Evolutionary conservation across 148 eudicot species (phyloP).

Genomic region (Chenopodium suecicum): DNA sequence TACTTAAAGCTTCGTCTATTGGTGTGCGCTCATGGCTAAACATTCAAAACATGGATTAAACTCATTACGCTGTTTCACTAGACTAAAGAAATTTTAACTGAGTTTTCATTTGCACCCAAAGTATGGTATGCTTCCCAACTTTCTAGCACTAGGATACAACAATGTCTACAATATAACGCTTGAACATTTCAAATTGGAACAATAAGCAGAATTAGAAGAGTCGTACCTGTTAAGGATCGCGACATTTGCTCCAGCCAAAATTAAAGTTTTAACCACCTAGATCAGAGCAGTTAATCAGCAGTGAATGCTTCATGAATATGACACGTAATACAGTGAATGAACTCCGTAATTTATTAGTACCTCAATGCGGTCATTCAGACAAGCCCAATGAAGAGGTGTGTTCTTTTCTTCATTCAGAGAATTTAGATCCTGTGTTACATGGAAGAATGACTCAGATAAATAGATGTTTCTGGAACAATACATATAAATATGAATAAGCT

Average conservation of each 20-base stretch:
- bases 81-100: background rate
- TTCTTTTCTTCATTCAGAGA: conserved; percentile 67
- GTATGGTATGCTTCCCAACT: background rate
- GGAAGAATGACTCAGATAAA: background rate
- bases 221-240: conserved; percentile 59
- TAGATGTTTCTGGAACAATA: background rate
- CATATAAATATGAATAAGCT: background rate
- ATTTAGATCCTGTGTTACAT: conserved; percentile 64
- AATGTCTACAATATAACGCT: background rate
- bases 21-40: conserved; percentile 77
- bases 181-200: background rate
- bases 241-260: conserved; percentile 64
- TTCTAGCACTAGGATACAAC: background rate
- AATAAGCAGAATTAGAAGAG: background rate
- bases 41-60: background rate
- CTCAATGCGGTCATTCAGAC: conserved; percentile 81
- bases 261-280: conserved; percentile 72
- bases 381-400: conserved; percentile 94
- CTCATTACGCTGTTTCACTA: background rate
- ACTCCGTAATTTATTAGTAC: conserved; percentile 29
- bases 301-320: background rate
- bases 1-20: conserved; percentile 58
- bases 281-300: background rate
- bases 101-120: background rate
- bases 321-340: background rate